Percentiles rank a stretch among this genome's conserved stretches.
phyloP scores from a whole-genome alignment of 768 basidiomycete genomes.

The Peribolospora baueri region DNA sequence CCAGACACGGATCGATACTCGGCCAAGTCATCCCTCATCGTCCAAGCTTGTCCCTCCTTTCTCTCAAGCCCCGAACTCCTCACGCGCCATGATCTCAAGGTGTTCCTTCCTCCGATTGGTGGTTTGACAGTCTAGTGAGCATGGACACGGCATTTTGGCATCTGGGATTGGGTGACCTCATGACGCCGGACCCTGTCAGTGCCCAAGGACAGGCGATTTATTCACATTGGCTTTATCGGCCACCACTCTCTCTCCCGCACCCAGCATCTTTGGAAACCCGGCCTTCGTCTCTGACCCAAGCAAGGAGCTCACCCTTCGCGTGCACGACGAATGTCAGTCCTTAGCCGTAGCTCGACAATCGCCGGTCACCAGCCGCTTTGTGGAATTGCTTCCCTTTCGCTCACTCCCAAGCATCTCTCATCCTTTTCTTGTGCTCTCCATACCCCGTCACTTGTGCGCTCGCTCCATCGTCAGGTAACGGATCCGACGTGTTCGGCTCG shows the following conservation, averaged over 20 bases:
- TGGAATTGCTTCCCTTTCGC: slow-evolving; percentile 26
- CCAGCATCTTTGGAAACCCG: slow-evolving; percentile 48
- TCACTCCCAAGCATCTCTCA: slow-evolving; percentile 51
- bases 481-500: slow-evolving; percentile 86
- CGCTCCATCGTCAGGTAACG: slow-evolving; percentile 34
- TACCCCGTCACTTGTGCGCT: slow-evolving; percentile 30
- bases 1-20: not conserved
- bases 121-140: slow-evolving; percentile 17
- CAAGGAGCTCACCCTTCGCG: slow-evolving; percentile 62
- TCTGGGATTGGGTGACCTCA: too few relatives aligned
- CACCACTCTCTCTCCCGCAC: not conserved
- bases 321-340: slow-evolving; percentile 74
- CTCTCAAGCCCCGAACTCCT: slow-evolving; percentile 52
- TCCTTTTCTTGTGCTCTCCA: slow-evolving; percentile 75
- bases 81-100: slow-evolving; percentile 70
- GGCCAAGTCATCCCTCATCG: not conserved
- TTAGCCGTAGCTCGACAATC: not conserved
- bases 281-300: slow-evolving; percentile 46
- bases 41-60: not conserved
- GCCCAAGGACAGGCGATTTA: too few relatives aligned
- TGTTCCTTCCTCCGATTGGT: slow-evolving; percentile 88
- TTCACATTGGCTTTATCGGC: too few relatives aligned
- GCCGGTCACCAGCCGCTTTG: not conserved
- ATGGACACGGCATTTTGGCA: too few relatives aligned
- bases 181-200: too few relatives aligned